Evolutionary conservation across 1,139 yeast species (phyloP).

Genomic region (Yamadazyma dushanensis): DNA sequence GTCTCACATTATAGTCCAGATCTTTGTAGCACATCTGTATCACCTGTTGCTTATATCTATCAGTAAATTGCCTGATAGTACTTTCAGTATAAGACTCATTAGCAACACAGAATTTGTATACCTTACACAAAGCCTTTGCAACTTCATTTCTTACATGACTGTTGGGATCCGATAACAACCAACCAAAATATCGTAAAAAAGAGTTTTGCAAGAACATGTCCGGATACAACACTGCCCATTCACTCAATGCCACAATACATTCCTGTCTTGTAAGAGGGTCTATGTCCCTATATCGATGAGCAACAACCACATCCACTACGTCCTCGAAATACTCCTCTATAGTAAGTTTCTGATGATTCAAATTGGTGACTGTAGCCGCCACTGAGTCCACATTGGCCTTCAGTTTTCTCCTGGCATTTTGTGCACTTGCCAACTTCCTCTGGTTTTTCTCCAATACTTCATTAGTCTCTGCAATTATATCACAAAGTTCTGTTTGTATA

Average conservation of each 20-base stretch:
- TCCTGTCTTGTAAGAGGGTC: slow-evolving; percentile 72
- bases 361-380: slow-evolving; percentile 45
- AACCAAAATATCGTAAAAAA: slow-evolving; percentile 76
- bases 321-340: slow-evolving; percentile 62
- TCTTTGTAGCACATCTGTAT: slow-evolving; percentile 54
- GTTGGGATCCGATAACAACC: slow-evolving; percentile 76
- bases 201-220: slow-evolving; percentile 68
- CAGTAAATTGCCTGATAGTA: slow-evolving; percentile 70
- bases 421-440: slow-evolving; percentile 36
- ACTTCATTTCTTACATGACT: slow-evolving; percentile 65
- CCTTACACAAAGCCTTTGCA: slow-evolving; percentile 52
- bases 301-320: slow-evolving; percentile 64
- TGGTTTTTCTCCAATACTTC: slow-evolving; percentile 45
- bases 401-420: slow-evolving; percentile 29
- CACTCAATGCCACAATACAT: slow-evolving; percentile 60
- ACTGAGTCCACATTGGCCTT: slow-evolving; percentile 41
- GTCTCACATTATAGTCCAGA: slow-evolving; percentile 46
- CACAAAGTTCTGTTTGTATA: slow-evolving; percentile 62
- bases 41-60: slow-evolving; percentile 63
- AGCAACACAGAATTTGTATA: slow-evolving; percentile 35
- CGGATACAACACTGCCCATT: slow-evolving; percentile 71
- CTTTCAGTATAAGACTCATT: slow-evolving; percentile 23
- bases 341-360: slow-evolving; percentile 52
- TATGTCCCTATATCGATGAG: slow-evolving; percentile 78
- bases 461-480: slow-evolving; percentile 44